Evolutionary conservation across 2,329 filamentous ascomycete species (phyloP).

Genomic region (Penicillium olsonii): DNA sequence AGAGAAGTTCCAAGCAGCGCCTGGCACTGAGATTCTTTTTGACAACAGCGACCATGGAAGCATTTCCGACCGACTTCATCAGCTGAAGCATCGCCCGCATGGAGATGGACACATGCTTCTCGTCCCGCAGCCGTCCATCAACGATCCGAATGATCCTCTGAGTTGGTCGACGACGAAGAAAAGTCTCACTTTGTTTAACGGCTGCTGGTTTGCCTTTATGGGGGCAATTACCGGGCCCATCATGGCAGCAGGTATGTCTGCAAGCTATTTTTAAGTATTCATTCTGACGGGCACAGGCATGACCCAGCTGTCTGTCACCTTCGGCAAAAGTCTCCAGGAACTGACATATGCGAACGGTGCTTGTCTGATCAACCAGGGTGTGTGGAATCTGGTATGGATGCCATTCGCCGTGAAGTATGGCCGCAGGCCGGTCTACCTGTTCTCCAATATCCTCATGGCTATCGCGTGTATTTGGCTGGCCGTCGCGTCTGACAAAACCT

Average conservation of each 20-base stretch:
- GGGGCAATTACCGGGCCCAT: slow-evolving; percentile 21
- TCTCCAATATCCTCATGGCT: slow-evolving; percentile 18
- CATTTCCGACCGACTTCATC: slow-evolving; percentile 22
- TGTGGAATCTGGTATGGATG: slow-evolving; percentile 22
- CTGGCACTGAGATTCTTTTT: slow-evolving; percentile 15
- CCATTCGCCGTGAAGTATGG: slow-evolving; percentile 25
- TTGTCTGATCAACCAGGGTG: slow-evolving; percentile 17
- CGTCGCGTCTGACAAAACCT: slow-evolving; percentile 13
- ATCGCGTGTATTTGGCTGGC: slow-evolving; percentile 25
- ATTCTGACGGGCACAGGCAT: slow-evolving; percentile 6
- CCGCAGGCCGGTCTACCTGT: slow-evolving; percentile 21
- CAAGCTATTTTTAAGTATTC: background rate
- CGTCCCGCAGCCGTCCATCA: slow-evolving; percentile 15
- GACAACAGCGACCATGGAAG: slow-evolving; percentile 3
- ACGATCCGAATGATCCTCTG: slow-evolving; percentile 18
- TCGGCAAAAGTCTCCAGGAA: slow-evolving; percentile 10
- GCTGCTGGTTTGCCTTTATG: slow-evolving; percentile 20
- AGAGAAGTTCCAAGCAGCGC: background rate
- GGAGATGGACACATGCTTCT: slow-evolving; percentile 16
- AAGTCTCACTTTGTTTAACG: slow-evolving; percentile 14
- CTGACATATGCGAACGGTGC: slow-evolving; percentile 19
- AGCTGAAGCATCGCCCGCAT: slow-evolving; percentile 13
- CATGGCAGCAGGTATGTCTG: slow-evolving; percentile 25
- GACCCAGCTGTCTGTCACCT: slow-evolving; percentile 11
- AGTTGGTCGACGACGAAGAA: slow-evolving; percentile 17